Percentiles rank a stretch among this genome's conserved stretches.
Conservation (phyloP, 2,329 filamentous ascomycete genomes). For the Penicillium sp. region DNA sequence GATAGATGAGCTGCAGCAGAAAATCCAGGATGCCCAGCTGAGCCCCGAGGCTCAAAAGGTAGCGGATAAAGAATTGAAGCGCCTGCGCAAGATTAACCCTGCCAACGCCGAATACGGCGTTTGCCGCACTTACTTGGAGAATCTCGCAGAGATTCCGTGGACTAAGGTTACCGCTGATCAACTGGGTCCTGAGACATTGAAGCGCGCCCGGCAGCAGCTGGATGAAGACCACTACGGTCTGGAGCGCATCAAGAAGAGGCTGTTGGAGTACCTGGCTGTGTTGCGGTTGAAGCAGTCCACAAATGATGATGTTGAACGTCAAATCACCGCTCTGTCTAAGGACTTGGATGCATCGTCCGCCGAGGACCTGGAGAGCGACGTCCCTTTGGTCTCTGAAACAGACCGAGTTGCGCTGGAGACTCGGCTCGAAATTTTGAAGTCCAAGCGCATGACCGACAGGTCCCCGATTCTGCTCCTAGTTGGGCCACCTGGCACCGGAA, state of each 20-base stretch:
- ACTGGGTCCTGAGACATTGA: conserved; percentile 72
- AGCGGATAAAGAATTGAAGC: conserved; percentile 81
- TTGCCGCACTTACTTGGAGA: conserved; percentile 88
- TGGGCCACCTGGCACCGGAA: conserved; percentile 89
- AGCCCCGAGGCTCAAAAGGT: conserved; percentile 81
- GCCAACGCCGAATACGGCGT: conserved; percentile 96
- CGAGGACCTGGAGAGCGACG: conserved; percentile 54
- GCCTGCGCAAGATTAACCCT: conserved; percentile 91
- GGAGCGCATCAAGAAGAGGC: conserved; percentile 92
- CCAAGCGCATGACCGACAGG: conserved; percentile 84
- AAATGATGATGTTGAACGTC: conserved; percentile 73
- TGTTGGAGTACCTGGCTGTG: conserved; percentile 95
- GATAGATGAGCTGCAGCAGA: conserved; percentile 84
- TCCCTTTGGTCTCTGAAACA: conserved; percentile 45
- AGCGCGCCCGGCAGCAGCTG: conserved; percentile 76
- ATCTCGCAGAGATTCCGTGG: conserved; percentile 91
- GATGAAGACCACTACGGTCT: conserved; percentile 95
- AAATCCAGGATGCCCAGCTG: conserved; percentile 73
- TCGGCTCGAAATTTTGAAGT: conserved; percentile 69
- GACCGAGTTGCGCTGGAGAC: conserved; percentile 48
- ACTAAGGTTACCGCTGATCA: conserved; percentile 76
- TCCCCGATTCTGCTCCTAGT: conserved; percentile 92
- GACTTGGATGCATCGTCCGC: conserved; percentile 38
- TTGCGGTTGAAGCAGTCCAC: conserved; percentile 87
- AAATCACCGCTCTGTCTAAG: conserved; percentile 57